These are phyloP conservation scores for Talaromyces funiculosus DNA, from an alignment of 2,329 filamentous ascomycete genomes.

Conservation along the genomic window DNA sequence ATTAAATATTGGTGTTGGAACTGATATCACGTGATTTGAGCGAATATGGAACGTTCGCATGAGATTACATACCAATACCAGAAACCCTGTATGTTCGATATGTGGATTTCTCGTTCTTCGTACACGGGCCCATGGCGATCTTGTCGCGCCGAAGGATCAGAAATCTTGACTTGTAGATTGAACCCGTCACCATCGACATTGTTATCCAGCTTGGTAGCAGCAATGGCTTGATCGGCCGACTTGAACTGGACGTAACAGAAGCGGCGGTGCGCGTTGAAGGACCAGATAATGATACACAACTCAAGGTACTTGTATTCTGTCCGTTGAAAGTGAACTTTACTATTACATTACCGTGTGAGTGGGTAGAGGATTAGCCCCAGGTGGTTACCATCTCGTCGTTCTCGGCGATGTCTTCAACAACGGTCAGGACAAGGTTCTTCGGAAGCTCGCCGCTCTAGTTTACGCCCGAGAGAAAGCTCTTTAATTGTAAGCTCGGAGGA, in stretches of 20 bases:
- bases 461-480: slow-evolving; percentile 18
- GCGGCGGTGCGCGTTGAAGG: slow-evolving; percentile 76
- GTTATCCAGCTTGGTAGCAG: slow-evolving; percentile 68
- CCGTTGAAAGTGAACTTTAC: neutral
- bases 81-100: slow-evolving; percentile 69
- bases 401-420: too few species aligned
- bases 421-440: too few species aligned
- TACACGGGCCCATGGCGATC: slow-evolving; percentile 70
- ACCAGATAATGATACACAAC: slow-evolving; percentile 85
- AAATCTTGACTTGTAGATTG: slow-evolving; percentile 72
- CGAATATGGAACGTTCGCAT: too few species aligned
- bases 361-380: slow-evolving; percentile 31
- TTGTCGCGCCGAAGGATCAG: slow-evolving; percentile 73
- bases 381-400: slow-evolving; percentile 29
- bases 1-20: too few species aligned
- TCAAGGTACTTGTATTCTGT: slow-evolving; percentile 51
- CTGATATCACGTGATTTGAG: too few species aligned
- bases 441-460: slow-evolving; percentile 27
- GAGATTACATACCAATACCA: too few species aligned
- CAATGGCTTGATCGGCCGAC: slow-evolving; percentile 59
- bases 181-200: slow-evolving; percentile 62
- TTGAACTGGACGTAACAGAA: slow-evolving; percentile 97
- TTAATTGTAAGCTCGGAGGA: slow-evolving; percentile 19
- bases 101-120: slow-evolving; percentile 82
- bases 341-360: slow-evolving; percentile 20